Percentiles rank a stretch among this genome's conserved stretches.
phyloP scores from a whole-genome alignment of 2,329 filamentous ascomycete genomes.

The Phialophora verrucosa region DNA sequence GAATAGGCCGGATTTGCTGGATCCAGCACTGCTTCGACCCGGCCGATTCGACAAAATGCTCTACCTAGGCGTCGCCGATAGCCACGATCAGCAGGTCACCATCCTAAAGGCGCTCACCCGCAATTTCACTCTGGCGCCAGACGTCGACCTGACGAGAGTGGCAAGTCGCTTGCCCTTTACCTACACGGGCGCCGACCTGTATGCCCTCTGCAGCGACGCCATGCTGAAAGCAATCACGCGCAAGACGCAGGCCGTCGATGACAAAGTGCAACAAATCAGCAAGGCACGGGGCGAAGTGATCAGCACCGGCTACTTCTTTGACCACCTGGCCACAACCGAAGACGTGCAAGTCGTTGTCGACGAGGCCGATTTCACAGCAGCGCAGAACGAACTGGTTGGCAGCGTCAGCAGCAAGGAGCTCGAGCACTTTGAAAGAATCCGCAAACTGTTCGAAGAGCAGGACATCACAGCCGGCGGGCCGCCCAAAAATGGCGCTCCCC shows the following conservation, averaged over 20 bases:
- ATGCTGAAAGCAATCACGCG: conserved; percentile 99
- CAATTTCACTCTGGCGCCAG: conserved; percentile 86
- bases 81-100: conserved; percentile 92
- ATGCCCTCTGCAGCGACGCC: conserved; percentile 94
- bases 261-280: conserved; percentile 72
- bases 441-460: conserved; percentile 75
- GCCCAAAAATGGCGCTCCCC: conserved; percentile 45
- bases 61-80: conserved; percentile 94
- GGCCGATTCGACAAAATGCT: conserved; percentile 98
- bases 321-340: conserved; percentile 81
- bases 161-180: conserved; percentile 85
- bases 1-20: conserved; percentile 89
- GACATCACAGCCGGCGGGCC: conserved; percentile 41
- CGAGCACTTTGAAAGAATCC: conserved; percentile 84
- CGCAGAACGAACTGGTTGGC: conserved; percentile 84
- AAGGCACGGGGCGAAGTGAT: conserved; percentile 56
- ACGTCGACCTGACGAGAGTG: conserved; percentile 75
- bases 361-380: conserved; percentile 83
- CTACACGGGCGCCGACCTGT: conserved; percentile 96
- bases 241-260: conserved; percentile 81
- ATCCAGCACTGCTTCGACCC: conserved; percentile 85
- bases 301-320: conserved; percentile 92
- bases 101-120: conserved; percentile 93
- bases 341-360: conserved; percentile 88
- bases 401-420: conserved; percentile 92